Evolutionary conservation across 2,329 filamentous ascomycete species (phyloP), one percentile per base, ranked within the genome.

Genomic region (Aspergillus pseudoglaucus): DNA sequence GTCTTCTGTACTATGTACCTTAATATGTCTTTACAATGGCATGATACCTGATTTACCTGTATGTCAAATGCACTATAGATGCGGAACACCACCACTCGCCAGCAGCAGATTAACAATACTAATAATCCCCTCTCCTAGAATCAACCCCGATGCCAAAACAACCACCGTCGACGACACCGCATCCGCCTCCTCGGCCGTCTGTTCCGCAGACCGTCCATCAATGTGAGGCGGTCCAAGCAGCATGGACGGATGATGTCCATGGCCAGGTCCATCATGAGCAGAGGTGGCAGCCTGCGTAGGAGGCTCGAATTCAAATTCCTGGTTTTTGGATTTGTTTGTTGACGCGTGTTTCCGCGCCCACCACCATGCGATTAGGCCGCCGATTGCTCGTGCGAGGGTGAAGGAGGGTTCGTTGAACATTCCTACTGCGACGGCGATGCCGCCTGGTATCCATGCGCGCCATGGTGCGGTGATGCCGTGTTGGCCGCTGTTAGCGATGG

Each of bases 371-470:
- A 85, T 70, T 39, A 84, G 53, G 0, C 93, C 93, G 2, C 93
- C 93, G 8, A 88, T 81, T 0, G 89, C 87, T 52, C 93, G 77
- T 0, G 93, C 90, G 33, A 98, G 74, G 0, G 93, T 98, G 64
- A 98, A 98, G 0, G 89, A 95, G 0, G 93, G 93, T 0, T 91
- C 89, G 60, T 97, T 98, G 71, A 97, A 98, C 83, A 98, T 98
- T 43, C 93, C 90, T 59, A 96, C 89, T 35, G 93, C 93, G 17
- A 98, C 91, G 2, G 93, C 91, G 60, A 98, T 96, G 0, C 93
- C 93, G 6, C 93, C 91, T 0, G 93, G 93, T 10, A 98, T 76
- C 64, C 82, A 87, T 2, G 82, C 74, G 59, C 87, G 78, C 89
- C 88, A 95, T 5, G 61, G 59, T 1, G 67, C 59, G 51, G 72